Evolutionary conservation across 148 eudicot genomes (phyloP), one percentile per base, ranked within the genome.

Genomic region (Arctostaphylos glauca): DNA sequence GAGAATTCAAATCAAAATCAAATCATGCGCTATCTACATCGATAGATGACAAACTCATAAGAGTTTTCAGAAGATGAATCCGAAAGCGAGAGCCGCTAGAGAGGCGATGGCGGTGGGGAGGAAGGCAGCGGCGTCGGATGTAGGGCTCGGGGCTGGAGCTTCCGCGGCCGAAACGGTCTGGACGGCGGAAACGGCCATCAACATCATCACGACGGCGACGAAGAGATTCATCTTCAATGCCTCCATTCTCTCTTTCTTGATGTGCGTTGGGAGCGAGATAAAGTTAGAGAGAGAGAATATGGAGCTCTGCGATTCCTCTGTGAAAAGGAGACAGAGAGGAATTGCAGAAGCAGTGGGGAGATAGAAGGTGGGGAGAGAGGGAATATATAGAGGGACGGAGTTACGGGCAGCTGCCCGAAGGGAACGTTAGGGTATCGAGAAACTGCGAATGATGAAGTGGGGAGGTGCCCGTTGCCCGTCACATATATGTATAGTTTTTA

Each of bases 91-190:
- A 19, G 86, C 88, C 9, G 86, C 53, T 4, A 88, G 41, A 13
- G 90, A 88, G 59, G 86, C 86, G 48, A 84, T 70, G 23, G 88
- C 83, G n/a, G 88, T 56, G 16, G 90, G 90, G 46, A 88, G 18
- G 83, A 88, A 78, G 10, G 23, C 78, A 76, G 83, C 5, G 47
- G 90, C 90, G 48, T 85, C 90, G 9, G 90, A 74, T 18, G 70
- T 18, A 13, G 90, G 90, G 2, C 81, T 83, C 6, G 90, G 90
- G 0, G 90, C 86, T 0, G 90, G 91, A 10, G 87, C 77, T 3
- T 89, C 89, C 14, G 49, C 84, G 19, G 91, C 91, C 62, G 86
- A 84, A 9, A 82, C 86, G 73, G 76, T 81, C 56, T 74, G 81
- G 81, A 83, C 79, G 50, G 89, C 82, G 81, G 80, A 83, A 5